Evolutionary conservation across 108 stramenopile species (phyloP), one percentile per base, ranked within the genome.

Genomic region (Fistulifera solaris): DNA sequence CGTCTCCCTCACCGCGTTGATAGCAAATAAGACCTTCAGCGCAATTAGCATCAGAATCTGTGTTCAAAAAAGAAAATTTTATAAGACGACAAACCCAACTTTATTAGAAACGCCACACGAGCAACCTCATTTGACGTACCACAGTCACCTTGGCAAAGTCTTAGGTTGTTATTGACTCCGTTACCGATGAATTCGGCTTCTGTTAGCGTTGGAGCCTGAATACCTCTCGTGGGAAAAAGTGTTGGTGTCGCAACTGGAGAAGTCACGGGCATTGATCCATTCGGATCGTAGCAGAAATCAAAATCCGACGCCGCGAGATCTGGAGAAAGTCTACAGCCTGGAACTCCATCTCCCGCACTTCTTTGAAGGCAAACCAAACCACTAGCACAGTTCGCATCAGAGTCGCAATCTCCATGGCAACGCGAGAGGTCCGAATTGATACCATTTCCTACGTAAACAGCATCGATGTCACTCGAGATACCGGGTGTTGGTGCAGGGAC

Each of bases 331-430:
- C 23, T 40, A 28, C 65, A 66, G 7, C 65, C 65, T 0, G 60
- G 65, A 4, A 71, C 60, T 19, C 35, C 38, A 18, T 66, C 53
- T 4, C 26, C 27, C 15, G 49, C 65, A 51, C 38, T 56, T 42
- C 75, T 44, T 18, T 68, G 70, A 22, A 58, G 66, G 49, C 75
- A 76, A 23, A 40, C 31, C 21, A 76, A 27, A 24, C 58, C 57
- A 21, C 31, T 26, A 1, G 45, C 65, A 56, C 75, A 76, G 40
- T 76, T 66, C 16, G 16, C n/a, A 48, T 71, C 70, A 7, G 48
- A 31, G 40, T 76, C 75, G 38, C 75, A 76, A 46, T 76, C 75
- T 23, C 70, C 70, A 42, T 67, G 39, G 40, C 75, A 76, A 19
- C 56, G 48, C 12, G 25, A 54, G 11, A 74, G 46, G 44, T 35